Evolutionary conservation across 2,329 filamentous ascomycete species (phyloP), one percentile per base, ranked within the genome.

Genomic region (Trichoderma harzianum): DNA sequence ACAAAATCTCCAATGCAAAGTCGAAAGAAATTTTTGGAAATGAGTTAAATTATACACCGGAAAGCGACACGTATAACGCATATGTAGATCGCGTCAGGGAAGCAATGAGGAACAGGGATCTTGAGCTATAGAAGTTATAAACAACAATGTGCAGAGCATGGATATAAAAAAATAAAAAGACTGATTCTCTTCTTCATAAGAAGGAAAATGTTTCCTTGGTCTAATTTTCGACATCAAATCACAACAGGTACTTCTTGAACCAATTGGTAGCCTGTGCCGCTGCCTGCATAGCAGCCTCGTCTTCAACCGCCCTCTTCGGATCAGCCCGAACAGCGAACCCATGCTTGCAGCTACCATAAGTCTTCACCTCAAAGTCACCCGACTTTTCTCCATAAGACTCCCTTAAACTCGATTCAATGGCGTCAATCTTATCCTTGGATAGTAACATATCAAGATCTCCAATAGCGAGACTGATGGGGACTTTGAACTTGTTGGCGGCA

Each of bases 211-310:
- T 43, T 43, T 43, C 11, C n/a, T n/a, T 1, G 5, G 21, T 10
- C n/a, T 2, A 21, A 94, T 24, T 0, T 53, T 53, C 21, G 10
- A 53, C 21, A 3, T 12, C 11, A 3, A 14, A 53, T 53, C 47
- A 53, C n/a, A 24, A 1, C 32, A 69, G 24, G 51, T 64, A 21
- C 5, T 64, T 64, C 16, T 16, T 51, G 3, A 64, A 64, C 62
- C 62, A 64, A 21, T 32, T 12, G 3, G 12, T 26, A 1, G 62
- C 62, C n/a, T 64, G 62, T 51, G 24, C 18, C 43, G 62, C 62
- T 64, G 62, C 62, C 24, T 51, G 24, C 26, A 26, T 10, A 51
- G 62, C 62, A 10, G 62, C 39, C 39, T 51, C 62, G 6, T 64
- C 39, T 51, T 64, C 62, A 8, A 51, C 14, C 26, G 39, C 32